phyloP scores from a whole-genome alignment of 225 moss, liverwort and hornwort genomes.

The Rhytidiadelphus loreus region DNA sequence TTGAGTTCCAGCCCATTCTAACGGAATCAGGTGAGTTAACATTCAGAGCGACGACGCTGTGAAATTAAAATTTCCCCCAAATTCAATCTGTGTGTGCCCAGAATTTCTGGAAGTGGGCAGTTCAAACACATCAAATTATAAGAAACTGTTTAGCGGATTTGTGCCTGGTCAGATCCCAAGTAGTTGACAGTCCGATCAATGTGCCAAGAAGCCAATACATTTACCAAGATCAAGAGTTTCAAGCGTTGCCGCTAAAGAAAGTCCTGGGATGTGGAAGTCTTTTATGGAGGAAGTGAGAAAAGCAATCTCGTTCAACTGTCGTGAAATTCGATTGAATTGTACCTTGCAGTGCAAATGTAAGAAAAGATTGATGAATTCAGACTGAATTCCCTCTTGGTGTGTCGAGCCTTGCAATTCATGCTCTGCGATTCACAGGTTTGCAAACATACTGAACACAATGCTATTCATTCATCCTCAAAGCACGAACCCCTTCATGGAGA shows the following conservation, averaged over 20 bases:
- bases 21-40: background rate
- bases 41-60: background rate
- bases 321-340: background rate
- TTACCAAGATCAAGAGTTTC: background rate
- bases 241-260: background rate
- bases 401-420: background rate
- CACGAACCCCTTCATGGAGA: background rate
- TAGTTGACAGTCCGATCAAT: background rate
- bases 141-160: background rate
- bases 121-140: background rate
- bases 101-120: background rate
- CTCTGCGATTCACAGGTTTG: background rate
- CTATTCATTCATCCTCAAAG: background rate
- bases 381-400: background rate
- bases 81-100: background rate
- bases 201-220: background rate
- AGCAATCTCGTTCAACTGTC: background rate
- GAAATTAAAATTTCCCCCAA: background rate
- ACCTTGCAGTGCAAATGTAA: background rate
- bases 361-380: background rate
- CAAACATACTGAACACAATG: background rate
- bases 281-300: background rate
- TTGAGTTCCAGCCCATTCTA: constrained; percentile 17
- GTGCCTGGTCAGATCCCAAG: background rate
- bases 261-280: background rate